Base-by-base conservation (phyloP, 345 rosid species). In the Stellera chamaejasme region DNA sequence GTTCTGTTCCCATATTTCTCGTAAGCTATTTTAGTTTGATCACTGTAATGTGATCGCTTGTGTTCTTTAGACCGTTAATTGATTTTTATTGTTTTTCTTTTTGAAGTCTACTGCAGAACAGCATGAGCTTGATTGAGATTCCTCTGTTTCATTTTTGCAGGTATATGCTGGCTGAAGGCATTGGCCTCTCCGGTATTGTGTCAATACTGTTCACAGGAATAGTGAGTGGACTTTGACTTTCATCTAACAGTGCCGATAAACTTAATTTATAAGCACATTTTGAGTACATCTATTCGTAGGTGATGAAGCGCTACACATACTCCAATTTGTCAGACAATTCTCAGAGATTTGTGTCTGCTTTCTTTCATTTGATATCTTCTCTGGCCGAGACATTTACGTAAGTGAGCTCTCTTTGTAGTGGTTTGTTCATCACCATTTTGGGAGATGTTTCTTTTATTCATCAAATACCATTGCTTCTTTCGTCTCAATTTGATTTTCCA, bases 81-180 rank as follows among this genome's bases (percentile, higher is more conserved):
- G 45, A 52, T 48, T 28, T 44, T 10, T 19, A 0, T 27, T n/a
- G 36, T 14, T 57, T 15, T 54, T 11, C 50, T 25, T 50, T 55
- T 45, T n/a, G 39, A 45, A 13, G 1, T 6, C 9, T 25, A 11
- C 15, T 28, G 16, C n/a, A 14, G 13, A 12, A 26, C 15, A 11
- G 10, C 55, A 27, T 42, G 56, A 41, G 46, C 55, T 45, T 49
- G 48, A 63, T 56, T 7, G 56, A 28, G 48, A 55, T 27, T 13
- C 4, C 43, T 10, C 60, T 14, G 51, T 48, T 52, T 56, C 60
- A 46, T 61, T 19, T 67, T 50, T 58, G 43, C 61, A 93, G 99
- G 62, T 93, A 93, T 81, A 89, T 93, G 99, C 99, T 93, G 65
- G 96, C 96, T 43, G 99, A 93, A 83, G 99, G 99, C 73, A 88